Evolutionary conservation across 116 monocot species (phyloP).

Genomic region (Cymodocea nodosa): DNA sequence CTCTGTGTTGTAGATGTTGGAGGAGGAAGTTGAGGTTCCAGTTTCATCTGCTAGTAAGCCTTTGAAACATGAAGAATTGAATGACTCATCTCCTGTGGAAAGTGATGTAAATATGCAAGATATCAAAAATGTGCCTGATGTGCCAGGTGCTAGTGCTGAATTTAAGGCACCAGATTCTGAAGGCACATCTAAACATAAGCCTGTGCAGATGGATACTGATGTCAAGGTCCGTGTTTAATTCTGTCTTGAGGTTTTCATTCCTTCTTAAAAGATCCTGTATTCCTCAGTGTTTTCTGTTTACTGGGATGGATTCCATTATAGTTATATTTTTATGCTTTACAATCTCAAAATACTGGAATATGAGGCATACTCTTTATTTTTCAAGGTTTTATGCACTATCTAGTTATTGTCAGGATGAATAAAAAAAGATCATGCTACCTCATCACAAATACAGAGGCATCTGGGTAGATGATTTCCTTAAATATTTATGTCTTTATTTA

Average conservation of each 20-base stretch:
- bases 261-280: neutral
- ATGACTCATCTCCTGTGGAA: constrained; percentile 7
- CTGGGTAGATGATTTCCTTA: too few relatives aligned
- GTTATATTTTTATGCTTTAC: neutral
- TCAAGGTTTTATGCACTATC: too few relatives aligned
- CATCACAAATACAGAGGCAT: too few relatives aligned
- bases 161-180: constrained; percentile 36
- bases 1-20: constrained; percentile 45
- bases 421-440: too few relatives aligned
- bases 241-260: too few relatives aligned
- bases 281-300: neutral
- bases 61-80: constrained; percentile 16
- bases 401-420: too few relatives aligned
- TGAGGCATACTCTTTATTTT: too few relatives aligned
- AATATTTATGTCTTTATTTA: too few relatives aligned
- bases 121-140: constrained; percentile 19
- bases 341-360: too few relatives aligned
- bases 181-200: constrained; percentile 43
- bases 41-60: constrained; percentile 29
- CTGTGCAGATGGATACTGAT: constrained; percentile 74
- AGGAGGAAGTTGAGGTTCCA: constrained; percentile 73
- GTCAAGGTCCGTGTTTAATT: constrained; percentile 33
- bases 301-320: neutral
- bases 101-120: constrained; percentile 77
- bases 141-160: constrained; percentile 28